Evolutionary conservation across 768 basidiomycete genomes (phyloP).

Genomic region (Hypholoma sublateritium): DNA sequence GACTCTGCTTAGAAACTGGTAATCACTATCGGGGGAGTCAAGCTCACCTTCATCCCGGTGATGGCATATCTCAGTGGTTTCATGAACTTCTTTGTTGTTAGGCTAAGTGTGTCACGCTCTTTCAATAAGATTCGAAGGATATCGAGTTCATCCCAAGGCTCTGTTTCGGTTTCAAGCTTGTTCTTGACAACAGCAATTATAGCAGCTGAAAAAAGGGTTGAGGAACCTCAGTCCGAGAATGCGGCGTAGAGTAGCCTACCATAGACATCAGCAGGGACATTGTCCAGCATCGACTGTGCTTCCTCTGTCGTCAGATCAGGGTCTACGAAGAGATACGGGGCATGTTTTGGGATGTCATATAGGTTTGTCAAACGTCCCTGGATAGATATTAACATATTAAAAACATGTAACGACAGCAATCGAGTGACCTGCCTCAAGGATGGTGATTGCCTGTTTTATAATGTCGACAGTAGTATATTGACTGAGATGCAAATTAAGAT

Average conservation of each 20-base stretch:
- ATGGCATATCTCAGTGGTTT: constrained; percentile 73
- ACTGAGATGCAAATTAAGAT: constrained; percentile 23
- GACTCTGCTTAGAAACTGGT: background rate
- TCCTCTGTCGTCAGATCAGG: constrained; percentile 59
- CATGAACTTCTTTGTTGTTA: constrained; percentile 61
- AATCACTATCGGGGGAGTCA: background rate
- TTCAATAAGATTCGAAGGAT: constrained; percentile 37
- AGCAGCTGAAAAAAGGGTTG: constrained; percentile 21
- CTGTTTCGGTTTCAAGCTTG: constrained; percentile 30
- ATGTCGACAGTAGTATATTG: constrained; percentile 53
- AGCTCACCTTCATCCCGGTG: constrained; percentile 79
- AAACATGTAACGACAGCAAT: background rate
- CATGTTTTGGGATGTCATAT: constrained; percentile 65
- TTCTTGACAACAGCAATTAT: constrained; percentile 31
- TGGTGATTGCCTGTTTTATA: constrained; percentile 61
- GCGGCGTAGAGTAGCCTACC: constrained; percentile 29
- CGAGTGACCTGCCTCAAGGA: constrained; percentile 48
- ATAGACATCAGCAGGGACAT: constrained; percentile 41
- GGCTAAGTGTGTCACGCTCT: constrained; percentile 36
- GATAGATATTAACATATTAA: background rate
- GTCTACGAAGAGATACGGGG: constrained; percentile 77
- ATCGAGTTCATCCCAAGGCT: constrained; percentile 28
- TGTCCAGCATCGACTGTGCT: constrained; percentile 51
- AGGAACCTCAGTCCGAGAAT: constrained; percentile 4
- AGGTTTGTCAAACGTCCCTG: constrained; percentile 73